Conservation (phyloP, 306 rosid species). For the Amphicarpaea edgeworthii region DNA sequence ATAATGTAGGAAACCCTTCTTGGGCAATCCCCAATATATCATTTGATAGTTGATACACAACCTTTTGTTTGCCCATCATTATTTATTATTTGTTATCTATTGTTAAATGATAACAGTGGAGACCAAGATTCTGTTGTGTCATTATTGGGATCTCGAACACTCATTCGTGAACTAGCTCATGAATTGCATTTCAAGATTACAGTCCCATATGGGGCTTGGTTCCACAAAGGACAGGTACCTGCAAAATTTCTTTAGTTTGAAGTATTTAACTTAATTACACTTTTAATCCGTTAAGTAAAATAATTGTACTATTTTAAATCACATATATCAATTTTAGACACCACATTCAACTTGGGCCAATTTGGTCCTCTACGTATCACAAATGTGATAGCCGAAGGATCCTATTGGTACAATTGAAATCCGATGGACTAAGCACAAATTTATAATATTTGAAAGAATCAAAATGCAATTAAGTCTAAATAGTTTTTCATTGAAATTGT, state of each 20-base stretch:
- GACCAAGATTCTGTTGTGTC: conserved; percentile 90
- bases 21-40: neutral
- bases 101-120: conserved; percentile 58
- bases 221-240: conserved; percentile 82
- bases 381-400: too few relatives aligned
- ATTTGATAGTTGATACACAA: neutral
- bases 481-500: too few relatives aligned
- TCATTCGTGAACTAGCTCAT: conserved; percentile 76
- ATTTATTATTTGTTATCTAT: conserved; percentile 3
- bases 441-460: too few relatives aligned
- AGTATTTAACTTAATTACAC: neutral
- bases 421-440: too few relatives aligned
- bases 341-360: too few relatives aligned
- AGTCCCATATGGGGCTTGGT: conserved; percentile 84
- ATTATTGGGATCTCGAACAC: conserved; percentile 78
- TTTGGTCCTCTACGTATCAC: too few relatives aligned
- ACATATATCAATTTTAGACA: too few relatives aligned
- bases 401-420: too few relatives aligned
- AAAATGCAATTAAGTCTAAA: too few relatives aligned
- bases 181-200: conserved; percentile 64
- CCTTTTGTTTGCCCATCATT: neutral
- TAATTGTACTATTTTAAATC: too few relatives aligned
- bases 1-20: neutral
- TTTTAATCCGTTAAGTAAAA: neutral
- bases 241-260: neutral